These are phyloP conservation scores for Ceratocystis harringtonii DNA, from an alignment of 2,329 filamentous ascomycete genomes.

Conservation along the genomic window DNA sequence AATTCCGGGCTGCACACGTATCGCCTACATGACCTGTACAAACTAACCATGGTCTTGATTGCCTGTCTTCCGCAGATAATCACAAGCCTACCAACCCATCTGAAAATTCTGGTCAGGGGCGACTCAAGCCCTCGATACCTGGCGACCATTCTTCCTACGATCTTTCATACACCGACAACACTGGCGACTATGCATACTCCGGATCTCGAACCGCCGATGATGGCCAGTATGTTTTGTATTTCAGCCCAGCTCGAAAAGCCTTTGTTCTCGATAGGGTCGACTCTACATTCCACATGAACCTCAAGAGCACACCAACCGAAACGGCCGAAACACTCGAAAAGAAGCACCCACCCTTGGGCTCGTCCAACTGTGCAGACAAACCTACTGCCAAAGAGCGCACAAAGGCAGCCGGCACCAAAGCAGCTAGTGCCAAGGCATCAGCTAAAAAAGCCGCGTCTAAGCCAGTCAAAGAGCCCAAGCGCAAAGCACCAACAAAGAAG, in stretches of 20 bases:
- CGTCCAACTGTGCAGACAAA: slow-evolving; percentile 20
- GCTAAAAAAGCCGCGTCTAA: slow-evolving; percentile 21
- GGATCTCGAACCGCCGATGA: slow-evolving; percentile 43
- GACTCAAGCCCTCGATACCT: slow-evolving; percentile 36
- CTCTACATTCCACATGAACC: slow-evolving; percentile 76
- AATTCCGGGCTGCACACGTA: neutral
- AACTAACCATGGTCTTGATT: neutral
- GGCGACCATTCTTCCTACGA: slow-evolving; percentile 40
- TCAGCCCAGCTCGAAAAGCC: slow-evolving; percentile 56
- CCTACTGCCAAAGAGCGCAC: slow-evolving; percentile 6
- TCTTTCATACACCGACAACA: slow-evolving; percentile 38
- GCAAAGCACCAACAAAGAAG: slow-evolving; percentile 25
- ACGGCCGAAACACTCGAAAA: slow-evolving; percentile 47
- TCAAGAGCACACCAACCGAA: slow-evolving; percentile 53
- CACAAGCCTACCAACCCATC: slow-evolving; percentile 42
- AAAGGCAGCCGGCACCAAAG: slow-evolving; percentile 13
- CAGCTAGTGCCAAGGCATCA: slow-evolving; percentile 16
- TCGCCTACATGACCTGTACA: neutral
- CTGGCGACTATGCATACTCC: slow-evolving; percentile 43
- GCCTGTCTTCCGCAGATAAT: slow-evolving; percentile 34
- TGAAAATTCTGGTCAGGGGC: slow-evolving; percentile 27
- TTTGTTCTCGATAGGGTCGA: slow-evolving; percentile 73
- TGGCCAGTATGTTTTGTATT: slow-evolving; percentile 53
- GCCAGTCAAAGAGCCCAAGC: slow-evolving; percentile 23
- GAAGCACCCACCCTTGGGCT: slow-evolving; percentile 50